Base-by-base conservation (phyloP, 345 rosid genomes). In the Limnanthes douglasii region DNA sequence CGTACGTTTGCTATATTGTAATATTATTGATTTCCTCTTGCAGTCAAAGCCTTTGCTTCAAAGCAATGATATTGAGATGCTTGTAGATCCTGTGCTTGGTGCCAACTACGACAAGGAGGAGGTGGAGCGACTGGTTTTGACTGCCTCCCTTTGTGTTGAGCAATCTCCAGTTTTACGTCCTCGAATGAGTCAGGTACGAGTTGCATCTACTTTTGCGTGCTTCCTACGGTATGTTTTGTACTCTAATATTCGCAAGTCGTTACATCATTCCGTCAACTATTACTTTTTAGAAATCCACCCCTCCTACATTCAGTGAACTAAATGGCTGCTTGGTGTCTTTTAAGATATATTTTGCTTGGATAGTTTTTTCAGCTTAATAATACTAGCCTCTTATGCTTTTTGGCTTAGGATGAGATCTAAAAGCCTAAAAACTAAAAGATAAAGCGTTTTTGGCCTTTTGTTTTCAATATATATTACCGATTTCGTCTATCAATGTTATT, bases 21-120 rank as follows among this genome's bases (percentile, higher is more conserved):
- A n/a, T 32, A 53, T 26, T 31, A 16, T 42, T 21, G 18, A 19
- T 53, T 38, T 20, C 1, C 13, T 39, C 37, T 48, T 11, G 32
- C 39, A 88, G 97, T 86, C 95, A 48, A 83, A 83, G 48, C 93
- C 93, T 31, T 65, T 83, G 34, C 78, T 88, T 8, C 68, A 71
- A 20, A 54, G 57, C 47, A 60, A 72, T 32, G 56, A 66, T 12
- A 39, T 69, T 14, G 21, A 35, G 18, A 65, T 68, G 43, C 72
- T 88, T 11, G 57, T 56, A 15, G 97, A 88, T 55, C 86, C 93
- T 17, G 57, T 72, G 5, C 67, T 83, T 13, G 68, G 66, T 17
- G 49, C 54, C 26, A 28, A 65, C 16, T 88, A 71, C 36, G 67
- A 73, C 27, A 11, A n/a, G 0, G 86, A 73, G 15, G 97, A 88